Evolutionary conservation across 805 yeast genomes (phyloP), one percentile per base, ranked within the genome.

Genomic region (Naumovozyma baii): DNA sequence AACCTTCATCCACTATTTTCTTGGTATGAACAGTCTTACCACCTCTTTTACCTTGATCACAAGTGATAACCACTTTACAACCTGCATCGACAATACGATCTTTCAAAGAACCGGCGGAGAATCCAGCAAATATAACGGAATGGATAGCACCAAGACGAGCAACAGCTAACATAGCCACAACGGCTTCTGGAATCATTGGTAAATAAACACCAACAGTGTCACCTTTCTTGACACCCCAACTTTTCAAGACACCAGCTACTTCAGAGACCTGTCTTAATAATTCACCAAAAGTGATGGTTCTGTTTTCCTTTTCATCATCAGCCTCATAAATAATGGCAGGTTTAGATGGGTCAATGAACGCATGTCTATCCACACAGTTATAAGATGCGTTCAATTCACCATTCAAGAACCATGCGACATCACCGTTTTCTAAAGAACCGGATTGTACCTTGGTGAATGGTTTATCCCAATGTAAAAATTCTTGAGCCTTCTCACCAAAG

Each of bases 141-240:
- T 90, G 98, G 39, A 90, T 70, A 26, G 98, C 98, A 61, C 98
- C 98, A 42, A 90, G 68, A 68, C 98, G 80, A 28, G 79, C 83
- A 57, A 87, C 80, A 35, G 98, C 98, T 57, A 90, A 71, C 74
- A 90, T 76, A n/a, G 98, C 83, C 41, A 92, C 77, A 45, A 92
- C 70, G 16, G 96, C 96, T 67, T 88, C 95, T 37, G 97, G 94
- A 45, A 88, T 88, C 98, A 92, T 90, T 57, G 98, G 98, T 61
- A 90, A 69, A 66, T 90, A 90, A 43, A 90, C 83, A 37, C 96
- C 97, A 42, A 90, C 97, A 19, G 94, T 83, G 59, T 90, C 98
- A 58, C 98, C 98, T 64, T 85, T 84, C 51, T 72, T 68, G 51
- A 90, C 90, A 41, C 98, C 98, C 75, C 87, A 78, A 42, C 79